A percentile compares a stretch with the other conserved stretches of the same genome.
Conservation (phyloP, 371 early-diverging fungal species). For the Syncephalastrum racemosum region DNA sequence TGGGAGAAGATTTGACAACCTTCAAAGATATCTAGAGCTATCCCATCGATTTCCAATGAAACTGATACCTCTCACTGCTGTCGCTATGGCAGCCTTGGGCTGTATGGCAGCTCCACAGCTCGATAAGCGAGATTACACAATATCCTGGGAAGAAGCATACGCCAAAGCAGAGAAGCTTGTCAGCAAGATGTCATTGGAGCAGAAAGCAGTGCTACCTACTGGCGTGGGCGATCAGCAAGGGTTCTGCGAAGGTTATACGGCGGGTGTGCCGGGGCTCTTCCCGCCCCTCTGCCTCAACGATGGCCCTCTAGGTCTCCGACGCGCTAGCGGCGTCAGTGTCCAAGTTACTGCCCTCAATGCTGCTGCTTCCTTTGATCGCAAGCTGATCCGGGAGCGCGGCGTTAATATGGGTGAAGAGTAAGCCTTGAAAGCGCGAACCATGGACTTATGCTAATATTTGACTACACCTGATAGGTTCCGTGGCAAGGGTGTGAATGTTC, state of each 20-base stretch:
- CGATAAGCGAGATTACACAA: no score
- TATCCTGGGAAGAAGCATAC: conserved; percentile 38
- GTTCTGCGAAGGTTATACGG: conserved; percentile 52
- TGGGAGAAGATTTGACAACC: no score
- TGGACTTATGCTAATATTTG: no score
- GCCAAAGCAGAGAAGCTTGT: conserved; percentile 27
- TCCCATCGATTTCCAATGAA: no score
- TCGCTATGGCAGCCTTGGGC: no score
- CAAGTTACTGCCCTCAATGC: conserved; percentile 53
- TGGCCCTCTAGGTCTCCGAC: conserved; percentile 52
- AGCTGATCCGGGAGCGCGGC: conserved; percentile 44
- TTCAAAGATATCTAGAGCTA: no score
- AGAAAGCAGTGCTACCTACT: conserved; percentile 45
- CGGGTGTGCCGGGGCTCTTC: conserved; percentile 38
- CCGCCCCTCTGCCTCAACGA: conserved; percentile 55
- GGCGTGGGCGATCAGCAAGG: conserved; percentile 43
- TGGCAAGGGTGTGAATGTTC: conserved; percentile 47
- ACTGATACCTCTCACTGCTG: no score
- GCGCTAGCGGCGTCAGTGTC: conserved; percentile 30
- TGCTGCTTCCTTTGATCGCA: conserved; percentile 52
- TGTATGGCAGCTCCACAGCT: no score
- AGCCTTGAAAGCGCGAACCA: no score
- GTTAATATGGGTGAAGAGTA: conserved; percentile 48
- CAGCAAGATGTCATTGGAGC: conserved; percentile 27
- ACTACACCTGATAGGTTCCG: conserved; percentile 16